phyloP scores from a whole-genome alignment of 805 yeast species.

The Kodamaea neixiangensis region DNA sequence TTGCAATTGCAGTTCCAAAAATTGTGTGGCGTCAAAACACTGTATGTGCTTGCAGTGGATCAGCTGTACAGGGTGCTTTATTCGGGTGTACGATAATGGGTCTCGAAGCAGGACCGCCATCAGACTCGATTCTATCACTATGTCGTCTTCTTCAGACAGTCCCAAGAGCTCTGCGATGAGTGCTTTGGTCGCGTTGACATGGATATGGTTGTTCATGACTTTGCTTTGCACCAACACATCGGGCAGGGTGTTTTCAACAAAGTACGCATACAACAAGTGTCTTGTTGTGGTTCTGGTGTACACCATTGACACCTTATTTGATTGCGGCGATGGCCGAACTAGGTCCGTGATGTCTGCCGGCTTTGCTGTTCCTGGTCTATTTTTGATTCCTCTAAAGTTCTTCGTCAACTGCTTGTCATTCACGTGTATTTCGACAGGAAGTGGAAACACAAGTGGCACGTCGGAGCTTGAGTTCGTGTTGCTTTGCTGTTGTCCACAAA shows the following conservation, averaged over 20 bases:
- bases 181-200: conserved; percentile 44
- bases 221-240: conserved; percentile 23
- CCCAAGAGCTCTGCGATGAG: conserved; percentile 42
- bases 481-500: conserved; percentile 49
- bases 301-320: conserved; percentile 50
- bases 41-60: conserved; percentile 75
- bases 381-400: conserved; percentile 65
- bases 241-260: conserved; percentile 47
- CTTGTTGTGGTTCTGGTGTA: conserved; percentile 60
- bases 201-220: conserved; percentile 50
- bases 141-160: conserved; percentile 57
- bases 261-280: conserved; percentile 54
- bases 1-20: conserved; percentile 71
- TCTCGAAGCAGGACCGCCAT: conserved; percentile 71
- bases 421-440: conserved; percentile 64
- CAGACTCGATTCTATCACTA: conserved; percentile 59
- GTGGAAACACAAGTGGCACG: conserved; percentile 63
- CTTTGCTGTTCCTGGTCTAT: conserved; percentile 71
- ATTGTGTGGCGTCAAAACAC: conserved; percentile 83
- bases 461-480: conserved; percentile 25
- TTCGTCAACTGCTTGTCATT: conserved; percentile 52
- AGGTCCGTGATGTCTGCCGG: conserved; percentile 76
- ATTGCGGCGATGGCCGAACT: conserved; percentile 23
- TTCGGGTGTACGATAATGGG: conserved; percentile 72
- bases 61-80: conserved; percentile 73